Percentiles rank a stretch among this genome's conserved stretches.
phyloP scores from a whole-genome alignment of 1,139 yeast genomes.

The Pichia sp. region DNA sequence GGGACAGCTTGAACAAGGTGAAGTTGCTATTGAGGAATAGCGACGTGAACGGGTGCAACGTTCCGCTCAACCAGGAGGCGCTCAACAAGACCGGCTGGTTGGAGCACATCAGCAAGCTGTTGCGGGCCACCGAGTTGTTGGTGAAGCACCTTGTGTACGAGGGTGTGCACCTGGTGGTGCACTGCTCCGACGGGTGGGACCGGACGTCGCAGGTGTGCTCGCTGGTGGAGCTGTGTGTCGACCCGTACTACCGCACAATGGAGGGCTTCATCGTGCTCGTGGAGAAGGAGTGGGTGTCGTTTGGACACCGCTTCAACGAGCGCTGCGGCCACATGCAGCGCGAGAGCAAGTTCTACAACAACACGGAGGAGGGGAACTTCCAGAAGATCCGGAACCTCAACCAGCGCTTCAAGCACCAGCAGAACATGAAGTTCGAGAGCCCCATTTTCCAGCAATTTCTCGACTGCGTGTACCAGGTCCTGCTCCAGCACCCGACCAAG shows the following conservation, averaged over 20 bases:
- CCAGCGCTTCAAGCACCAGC: constrained; percentile 38
- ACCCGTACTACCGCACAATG: constrained; percentile 82
- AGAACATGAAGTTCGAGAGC: constrained; percentile 55
- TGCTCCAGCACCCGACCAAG: constrained; percentile 61
- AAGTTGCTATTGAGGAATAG: constrained; percentile 62
- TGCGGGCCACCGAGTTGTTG: constrained; percentile 75
- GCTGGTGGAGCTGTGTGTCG: constrained; percentile 78
- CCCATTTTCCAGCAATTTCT: constrained; percentile 93
- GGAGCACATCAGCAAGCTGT: constrained; percentile 59
- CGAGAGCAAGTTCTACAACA: constrained; percentile 36
- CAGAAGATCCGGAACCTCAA: constrained; percentile 34
- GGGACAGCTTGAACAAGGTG: constrained; percentile 71
- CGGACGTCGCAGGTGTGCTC: constrained; percentile 88
- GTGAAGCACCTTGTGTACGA: constrained; percentile 77
- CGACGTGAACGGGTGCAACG: constrained; percentile 40
- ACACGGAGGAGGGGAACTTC: constrained; percentile 29
- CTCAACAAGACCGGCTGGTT: constrained; percentile 77
- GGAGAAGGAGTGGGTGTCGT: constrained; percentile 94
- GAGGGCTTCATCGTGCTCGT: constrained; percentile 81
- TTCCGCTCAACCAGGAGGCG: constrained; percentile 39
- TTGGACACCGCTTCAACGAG: constrained; percentile 87
- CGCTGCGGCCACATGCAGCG: constrained; percentile 68
- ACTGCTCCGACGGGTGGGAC: constrained; percentile 99
- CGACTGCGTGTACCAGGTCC: constrained; percentile 80
- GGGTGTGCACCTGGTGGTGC: constrained; percentile 78